Base-by-base conservation (phyloP, 495 filamentous ascomycete genomes). In the Parmelia sp. region DNA sequence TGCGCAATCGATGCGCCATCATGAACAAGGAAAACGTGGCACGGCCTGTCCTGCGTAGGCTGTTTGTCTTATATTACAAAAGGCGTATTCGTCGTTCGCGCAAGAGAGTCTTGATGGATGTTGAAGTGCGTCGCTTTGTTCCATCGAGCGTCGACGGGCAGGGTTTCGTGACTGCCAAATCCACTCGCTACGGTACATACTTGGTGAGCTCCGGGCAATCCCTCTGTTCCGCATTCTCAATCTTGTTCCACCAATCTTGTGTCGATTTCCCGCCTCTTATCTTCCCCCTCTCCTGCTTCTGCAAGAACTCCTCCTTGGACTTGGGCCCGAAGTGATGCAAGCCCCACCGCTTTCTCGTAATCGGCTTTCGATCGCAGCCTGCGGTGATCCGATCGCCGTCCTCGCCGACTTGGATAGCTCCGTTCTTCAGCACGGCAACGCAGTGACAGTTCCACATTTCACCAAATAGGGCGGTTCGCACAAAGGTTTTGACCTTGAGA, bases 211-310 rank as follows among this genome's bases (percentile, higher is more conserved):
- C 47, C 47, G 17, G 29, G 29, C 47, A 51, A 15, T 51, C 47
- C 25, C 47, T 51, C 47, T 51, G 47, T 29, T 51, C 47, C 25
- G 47, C 23, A 51, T 29, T 29, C 37, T 37, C 62, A 51, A 64
- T 25, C 44, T 49, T 39, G 15, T 51, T 36, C 47, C 35, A 62
- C 51, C 60, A 47, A 37, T 55, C 17, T 6, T 39, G 31, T 12
- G 39, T 31, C 11, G 23, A 14, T 11, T 39, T 40, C 53, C 62
- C 36, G 19, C 47, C 36, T 36, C 62, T 37, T 64, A 55, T 33
- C 45, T 65, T 39, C 31, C 55, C 23, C 63, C 63, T 37, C 40
- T 44, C 29, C 25, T 47, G n/a, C 21, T 59, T 65, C n/a, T 47
- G n/a, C 21, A 45, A 11, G 39, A 65, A 59, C 5, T 65, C 55